Evolutionary conservation across 495 filamentous ascomycete species (phyloP).

Genomic region (Hyphodiscus hymeniophilus): DNA sequence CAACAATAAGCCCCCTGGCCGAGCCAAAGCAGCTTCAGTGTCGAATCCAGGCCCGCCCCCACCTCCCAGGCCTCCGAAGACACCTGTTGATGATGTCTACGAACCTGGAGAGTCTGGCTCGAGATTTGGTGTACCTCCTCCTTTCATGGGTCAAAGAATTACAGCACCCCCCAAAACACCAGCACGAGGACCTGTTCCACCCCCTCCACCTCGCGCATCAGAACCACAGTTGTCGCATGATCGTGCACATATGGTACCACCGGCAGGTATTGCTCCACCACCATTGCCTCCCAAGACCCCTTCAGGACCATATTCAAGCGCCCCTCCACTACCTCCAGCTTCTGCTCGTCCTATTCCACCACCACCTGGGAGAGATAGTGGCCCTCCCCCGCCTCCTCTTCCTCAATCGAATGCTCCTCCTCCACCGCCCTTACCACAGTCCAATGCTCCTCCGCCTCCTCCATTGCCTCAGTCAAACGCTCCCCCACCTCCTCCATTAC

Average conservation of each 20-base stretch:
- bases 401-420: constrained; percentile 26
- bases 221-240: constrained; percentile 1
- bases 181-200: constrained; percentile 54
- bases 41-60: constrained; percentile 67
- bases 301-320: constrained; percentile 46
- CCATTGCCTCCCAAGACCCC: constrained; percentile 68
- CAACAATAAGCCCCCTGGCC: constrained; percentile 39
- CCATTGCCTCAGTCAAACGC: constrained; percentile 13
- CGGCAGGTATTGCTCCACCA: constrained; percentile 40
- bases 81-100: constrained; percentile 58
- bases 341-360: constrained; percentile 35
- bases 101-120: constrained; percentile 30
- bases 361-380: constrained; percentile 31
- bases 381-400: constrained; percentile 29
- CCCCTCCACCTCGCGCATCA: constrained; percentile 56
- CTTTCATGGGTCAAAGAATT: constrained; percentile 64
- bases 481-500: constrained; percentile 32
- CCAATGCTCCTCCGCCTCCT: constrained; percentile 20
- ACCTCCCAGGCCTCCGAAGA: constrained; percentile 82
- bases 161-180: constrained; percentile 59
- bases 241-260: constrained; percentile 31
- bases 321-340: constrained; percentile 52
- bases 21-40: constrained; percentile 51
- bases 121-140: constrained; percentile 73
- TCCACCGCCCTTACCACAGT: constrained; percentile 23